phyloP scores from a whole-genome alignment of 305 asterid genomes.

The Nicotiana rustica region DNA sequence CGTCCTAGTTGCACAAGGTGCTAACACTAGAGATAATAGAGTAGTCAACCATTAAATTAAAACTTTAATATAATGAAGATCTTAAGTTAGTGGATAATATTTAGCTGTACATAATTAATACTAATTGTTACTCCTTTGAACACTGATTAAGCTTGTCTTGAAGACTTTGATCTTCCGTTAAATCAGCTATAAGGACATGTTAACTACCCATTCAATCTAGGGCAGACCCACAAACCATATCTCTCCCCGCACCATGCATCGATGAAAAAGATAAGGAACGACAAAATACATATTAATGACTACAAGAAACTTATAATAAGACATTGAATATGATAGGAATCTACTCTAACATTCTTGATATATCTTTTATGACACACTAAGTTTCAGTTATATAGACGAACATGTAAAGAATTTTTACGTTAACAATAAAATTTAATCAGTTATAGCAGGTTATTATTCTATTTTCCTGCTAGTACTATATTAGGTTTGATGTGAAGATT shows the following conservation, averaged over 20 bases:
- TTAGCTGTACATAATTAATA: background rate
- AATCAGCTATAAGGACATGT: conserved; percentile 14
- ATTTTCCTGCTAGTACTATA: background rate
- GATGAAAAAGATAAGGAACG: background rate
- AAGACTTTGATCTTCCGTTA: conserved; percentile 1
- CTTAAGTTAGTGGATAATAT: too few relatives aligned
- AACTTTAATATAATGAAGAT: background rate
- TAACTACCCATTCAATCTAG: conserved; percentile 4
- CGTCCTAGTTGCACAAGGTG: conserved; percentile 2
- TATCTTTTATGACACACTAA: background rate
- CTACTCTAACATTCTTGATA: background rate
- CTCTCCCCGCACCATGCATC: background rate
- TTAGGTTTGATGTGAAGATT: background rate
- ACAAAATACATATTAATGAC: background rate
- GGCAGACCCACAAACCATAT: background rate
- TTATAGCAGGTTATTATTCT: background rate
- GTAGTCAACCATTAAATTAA: background rate
- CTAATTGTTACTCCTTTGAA: too few relatives aligned
- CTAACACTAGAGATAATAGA: background rate
- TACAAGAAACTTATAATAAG: background rate
- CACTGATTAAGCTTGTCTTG: background rate
- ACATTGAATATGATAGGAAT: background rate
- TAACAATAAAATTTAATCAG: background rate
- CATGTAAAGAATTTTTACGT: background rate
- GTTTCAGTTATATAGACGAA: too few relatives aligned